Evolutionary conservation across 2,329 filamentous ascomycete species (phyloP).

Genomic region (Scleromitrula shiraiana): DNA sequence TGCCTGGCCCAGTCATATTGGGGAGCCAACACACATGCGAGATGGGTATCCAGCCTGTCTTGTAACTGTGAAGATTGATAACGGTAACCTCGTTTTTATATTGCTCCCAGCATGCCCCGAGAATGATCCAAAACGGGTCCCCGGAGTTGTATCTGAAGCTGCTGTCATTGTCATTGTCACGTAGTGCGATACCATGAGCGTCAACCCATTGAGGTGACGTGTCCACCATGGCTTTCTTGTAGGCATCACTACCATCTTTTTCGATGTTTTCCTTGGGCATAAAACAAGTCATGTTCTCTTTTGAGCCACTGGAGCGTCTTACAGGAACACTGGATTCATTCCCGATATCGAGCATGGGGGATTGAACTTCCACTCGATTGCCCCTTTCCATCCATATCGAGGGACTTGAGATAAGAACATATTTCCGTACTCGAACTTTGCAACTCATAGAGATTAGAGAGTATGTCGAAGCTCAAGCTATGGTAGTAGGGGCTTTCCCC

Average conservation of each 20-base stretch:
- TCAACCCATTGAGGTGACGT: constrained; percentile 5
- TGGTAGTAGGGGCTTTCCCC: no score
- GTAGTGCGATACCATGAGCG: constrained; percentile 20
- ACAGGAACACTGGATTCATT: constrained; percentile 15
- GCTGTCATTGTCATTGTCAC: constrained; percentile 8
- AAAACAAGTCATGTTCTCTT: constrained; percentile 19
- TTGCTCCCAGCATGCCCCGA: constrained; percentile 3
- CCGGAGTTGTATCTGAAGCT: constrained; percentile 14
- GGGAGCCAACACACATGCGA: constrained; percentile 22
- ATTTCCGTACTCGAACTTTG: constrained; percentile 17
- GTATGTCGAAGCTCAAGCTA: not conserved
- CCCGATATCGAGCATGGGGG: constrained; percentile 15
- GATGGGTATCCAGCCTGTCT: constrained; percentile 13
- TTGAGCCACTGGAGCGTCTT: constrained; percentile 14
- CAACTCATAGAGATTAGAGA: constrained; percentile 10
- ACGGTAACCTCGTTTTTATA: constrained; percentile 14
- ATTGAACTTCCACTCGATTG: constrained; percentile 19
- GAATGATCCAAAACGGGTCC: constrained; percentile 20
- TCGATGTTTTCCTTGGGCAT: constrained; percentile 21
- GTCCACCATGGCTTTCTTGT: constrained; percentile 10
- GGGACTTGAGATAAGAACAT: constrained; percentile 17
- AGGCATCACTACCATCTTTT: constrained; percentile 15
- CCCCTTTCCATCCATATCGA: constrained; percentile 16
- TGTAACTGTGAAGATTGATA: constrained; percentile 20
- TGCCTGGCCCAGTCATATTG: constrained; percentile 11